Evolutionary conservation across 108 stramenopile species (phyloP).

Genomic region (Conticribra weissflogii): DNA sequence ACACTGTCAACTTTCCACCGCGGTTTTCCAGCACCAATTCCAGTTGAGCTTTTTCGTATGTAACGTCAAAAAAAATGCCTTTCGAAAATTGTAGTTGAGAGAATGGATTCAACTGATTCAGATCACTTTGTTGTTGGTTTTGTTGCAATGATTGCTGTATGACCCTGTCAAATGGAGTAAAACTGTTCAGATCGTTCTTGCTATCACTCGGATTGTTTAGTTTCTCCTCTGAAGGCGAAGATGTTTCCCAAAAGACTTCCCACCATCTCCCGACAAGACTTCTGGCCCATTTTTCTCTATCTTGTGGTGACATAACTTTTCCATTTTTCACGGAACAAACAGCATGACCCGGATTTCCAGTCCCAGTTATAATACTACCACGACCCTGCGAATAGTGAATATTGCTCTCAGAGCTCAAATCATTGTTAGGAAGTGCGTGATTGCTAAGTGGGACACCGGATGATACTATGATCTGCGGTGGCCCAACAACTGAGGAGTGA

Average conservation of each 20-base stretch:
- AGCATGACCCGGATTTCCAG: too few species aligned
- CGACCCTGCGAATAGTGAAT: too few species aligned
- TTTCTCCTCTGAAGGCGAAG: constrained; percentile 18
- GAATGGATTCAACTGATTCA: neutral
- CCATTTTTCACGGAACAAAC: too few species aligned
- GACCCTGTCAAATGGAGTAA: neutral
- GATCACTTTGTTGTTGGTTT: constrained; percentile 10
- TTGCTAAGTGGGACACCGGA: too few species aligned
- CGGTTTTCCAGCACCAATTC: neutral
- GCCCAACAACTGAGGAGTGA: too few species aligned
- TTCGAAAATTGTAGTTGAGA: neutral
- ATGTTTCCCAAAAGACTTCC: constrained; percentile 79
- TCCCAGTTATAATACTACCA: too few species aligned
- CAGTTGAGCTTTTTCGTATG: constrained; percentile 3
- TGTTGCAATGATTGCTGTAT: neutral
- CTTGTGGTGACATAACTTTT: constrained; percentile 7
- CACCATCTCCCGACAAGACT: constrained; percentile 76
- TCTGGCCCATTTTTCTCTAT: constrained; percentile 61
- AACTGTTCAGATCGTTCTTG: neutral
- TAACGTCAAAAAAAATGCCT: neutral
- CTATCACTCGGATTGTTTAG: constrained; percentile 9
- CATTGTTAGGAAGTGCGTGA: too few species aligned
- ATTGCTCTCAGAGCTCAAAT: too few species aligned
- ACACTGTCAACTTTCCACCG: neutral
- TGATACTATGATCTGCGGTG: too few species aligned